phyloP scores from a whole-genome alignment of 1,139 yeast species.

The Arxiozyma slooffiae region DNA sequence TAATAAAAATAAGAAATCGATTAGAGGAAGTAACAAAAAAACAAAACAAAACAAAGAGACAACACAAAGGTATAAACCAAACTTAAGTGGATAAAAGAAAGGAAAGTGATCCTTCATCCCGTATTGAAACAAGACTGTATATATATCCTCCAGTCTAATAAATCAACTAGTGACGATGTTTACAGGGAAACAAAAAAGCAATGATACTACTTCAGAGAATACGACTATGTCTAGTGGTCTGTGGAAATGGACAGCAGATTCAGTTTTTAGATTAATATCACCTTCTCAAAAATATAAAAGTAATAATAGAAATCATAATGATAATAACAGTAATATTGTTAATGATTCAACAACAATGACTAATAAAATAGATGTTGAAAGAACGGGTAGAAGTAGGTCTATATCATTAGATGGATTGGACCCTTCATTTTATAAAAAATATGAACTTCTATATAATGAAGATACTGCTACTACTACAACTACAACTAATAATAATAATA shows the following conservation, averaged over 20 bases:
- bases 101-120: too few species aligned
- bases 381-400: conserved; percentile 12
- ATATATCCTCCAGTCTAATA: not conserved
- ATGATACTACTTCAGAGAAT: not conserved
- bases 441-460: conserved; percentile 17
- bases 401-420: conserved; percentile 22
- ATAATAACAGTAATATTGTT: too few species aligned
- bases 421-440: conserved; percentile 18
- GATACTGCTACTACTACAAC: not conserved
- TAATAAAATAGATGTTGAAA: conserved; percentile 23
- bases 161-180: not conserved
- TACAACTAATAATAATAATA: not conserved
- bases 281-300: conserved; percentile 25
- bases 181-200: not conserved
- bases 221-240: conserved; percentile 11
- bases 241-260: conserved; percentile 28
- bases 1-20: too few species aligned
- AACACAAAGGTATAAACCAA: too few species aligned
- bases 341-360: conserved; percentile 9
- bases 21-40: too few species aligned
- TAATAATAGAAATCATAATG: too few species aligned
- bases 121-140: too few species aligned
- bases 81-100: too few species aligned
- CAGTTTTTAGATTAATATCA: conserved; percentile 22
- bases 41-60: too few species aligned